Percentiles rank a stretch among this genome's conserved stretches.
These are phyloP conservation scores for Fusarium tuaranense DNA, from an alignment of 2,329 filamentous ascomycete genomes.

Conservation along the genomic window DNA sequence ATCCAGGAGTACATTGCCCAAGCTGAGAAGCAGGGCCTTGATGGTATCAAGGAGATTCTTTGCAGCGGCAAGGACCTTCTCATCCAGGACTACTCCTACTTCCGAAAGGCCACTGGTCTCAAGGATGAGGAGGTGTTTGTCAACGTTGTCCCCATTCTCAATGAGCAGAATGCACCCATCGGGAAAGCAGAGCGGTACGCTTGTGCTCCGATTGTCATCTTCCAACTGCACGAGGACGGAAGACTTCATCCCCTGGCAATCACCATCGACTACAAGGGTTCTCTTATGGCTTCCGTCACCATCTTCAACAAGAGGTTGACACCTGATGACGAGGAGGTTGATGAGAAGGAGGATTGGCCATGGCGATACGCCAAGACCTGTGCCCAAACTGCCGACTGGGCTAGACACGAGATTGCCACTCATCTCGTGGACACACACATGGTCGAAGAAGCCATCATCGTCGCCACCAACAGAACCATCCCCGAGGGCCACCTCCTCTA, in stretches of 20 bases:
- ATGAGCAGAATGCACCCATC: background rate
- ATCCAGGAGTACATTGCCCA: slow-evolving; percentile 18
- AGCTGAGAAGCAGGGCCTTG: slow-evolving; percentile 27
- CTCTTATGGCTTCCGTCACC: slow-evolving; percentile 19
- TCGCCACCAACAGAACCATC: slow-evolving; percentile 28
- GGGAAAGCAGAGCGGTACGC: slow-evolving; percentile 8
- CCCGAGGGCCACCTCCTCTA: slow-evolving; percentile 25
- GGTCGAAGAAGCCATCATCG: slow-evolving; percentile 34
- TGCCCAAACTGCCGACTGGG: slow-evolving; percentile 32
- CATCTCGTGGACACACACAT: slow-evolving; percentile 35
- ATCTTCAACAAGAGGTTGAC: slow-evolving; percentile 28
- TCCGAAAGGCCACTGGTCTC: slow-evolving; percentile 25
- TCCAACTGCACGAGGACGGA: slow-evolving; percentile 28
- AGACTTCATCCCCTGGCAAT: slow-evolving; percentile 30
- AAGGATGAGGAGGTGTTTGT: slow-evolving; percentile 11
- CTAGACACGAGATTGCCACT: slow-evolving; percentile 27
- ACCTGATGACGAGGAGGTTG: slow-evolving; percentile 14
- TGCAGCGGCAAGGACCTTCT: slow-evolving; percentile 17
- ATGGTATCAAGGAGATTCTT: slow-evolving; percentile 14
- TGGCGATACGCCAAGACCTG: slow-evolving; percentile 37
- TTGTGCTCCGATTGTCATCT: slow-evolving; percentile 23
- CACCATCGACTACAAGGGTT: slow-evolving; percentile 27
- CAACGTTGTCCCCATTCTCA: background rate
- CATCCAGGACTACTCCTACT: slow-evolving; percentile 34
- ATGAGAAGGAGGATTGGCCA: slow-evolving; percentile 32